Evolutionary conservation across 2,329 filamentous ascomycete genomes (phyloP).

Genomic region (Fonsecaea monophora): DNA sequence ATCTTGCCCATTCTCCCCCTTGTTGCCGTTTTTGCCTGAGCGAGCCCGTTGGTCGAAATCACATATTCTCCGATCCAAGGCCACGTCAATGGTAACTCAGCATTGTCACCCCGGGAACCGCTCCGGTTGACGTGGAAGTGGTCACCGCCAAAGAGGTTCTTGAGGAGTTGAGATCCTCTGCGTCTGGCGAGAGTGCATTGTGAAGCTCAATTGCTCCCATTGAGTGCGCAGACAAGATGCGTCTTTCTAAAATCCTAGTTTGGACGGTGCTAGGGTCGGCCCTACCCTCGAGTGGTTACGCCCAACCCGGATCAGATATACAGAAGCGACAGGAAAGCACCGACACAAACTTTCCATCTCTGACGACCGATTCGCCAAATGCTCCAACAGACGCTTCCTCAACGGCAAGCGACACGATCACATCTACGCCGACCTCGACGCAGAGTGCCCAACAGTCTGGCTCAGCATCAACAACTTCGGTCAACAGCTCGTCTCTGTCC

Average conservation of each 20-base stretch:
- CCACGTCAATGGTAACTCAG: constrained; percentile 23
- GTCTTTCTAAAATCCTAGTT: constrained; percentile 14
- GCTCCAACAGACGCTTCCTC: constrained; percentile 4
- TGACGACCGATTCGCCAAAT: constrained; percentile 25
- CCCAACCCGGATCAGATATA: constrained; percentile 10
- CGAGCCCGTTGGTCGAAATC: neutral
- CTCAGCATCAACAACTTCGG: constrained; percentile 11
- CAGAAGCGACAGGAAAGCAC: constrained; percentile 28
- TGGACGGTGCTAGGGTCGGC: constrained; percentile 24
- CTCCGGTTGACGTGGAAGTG: constrained; percentile 25
- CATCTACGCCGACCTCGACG: constrained; percentile 14
- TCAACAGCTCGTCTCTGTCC: neutral
- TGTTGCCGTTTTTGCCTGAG: constrained; percentile 13
- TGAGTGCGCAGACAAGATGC: constrained; percentile 22
- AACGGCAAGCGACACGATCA: constrained; percentile 18
- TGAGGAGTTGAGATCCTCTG: constrained; percentile 17
- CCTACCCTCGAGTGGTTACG: constrained; percentile 10
- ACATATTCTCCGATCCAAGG: constrained; percentile 12
- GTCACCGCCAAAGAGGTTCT: constrained; percentile 19
- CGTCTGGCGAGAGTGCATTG: constrained; percentile 13
- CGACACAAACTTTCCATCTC: constrained; percentile 22
- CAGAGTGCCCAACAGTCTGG: constrained; percentile 5
- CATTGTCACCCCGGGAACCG: constrained; percentile 10
- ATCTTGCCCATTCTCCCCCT: constrained; percentile 2
- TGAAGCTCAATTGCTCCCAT: neutral